phyloP scores from a whole-genome alignment of 2,329 filamentous ascomycete genomes.

The Verticillium nonalfalfae region DNA sequence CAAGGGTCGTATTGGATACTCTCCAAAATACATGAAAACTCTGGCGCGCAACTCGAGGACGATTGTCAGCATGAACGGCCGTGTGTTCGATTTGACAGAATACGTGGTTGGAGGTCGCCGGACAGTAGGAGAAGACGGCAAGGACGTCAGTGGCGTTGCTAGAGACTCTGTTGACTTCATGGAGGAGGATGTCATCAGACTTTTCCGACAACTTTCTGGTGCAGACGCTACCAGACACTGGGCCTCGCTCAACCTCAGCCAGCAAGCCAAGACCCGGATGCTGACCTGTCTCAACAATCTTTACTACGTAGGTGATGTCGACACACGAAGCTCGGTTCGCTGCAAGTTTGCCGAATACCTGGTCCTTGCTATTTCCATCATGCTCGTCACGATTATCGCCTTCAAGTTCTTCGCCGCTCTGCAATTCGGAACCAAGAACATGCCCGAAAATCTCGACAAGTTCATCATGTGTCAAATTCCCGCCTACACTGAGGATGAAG shows the following conservation, averaged over 20 bases:
- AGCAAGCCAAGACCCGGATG: constrained; percentile 59
- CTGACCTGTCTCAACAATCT: constrained; percentile 82
- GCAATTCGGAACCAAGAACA: constrained; percentile 85
- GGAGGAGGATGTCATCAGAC: constrained; percentile 62
- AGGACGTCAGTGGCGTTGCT: constrained; percentile 42
- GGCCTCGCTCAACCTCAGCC: constrained; percentile 59
- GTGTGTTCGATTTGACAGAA: constrained; percentile 83
- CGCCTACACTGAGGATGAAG: constrained; percentile 97
- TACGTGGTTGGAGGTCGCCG: constrained; percentile 73
- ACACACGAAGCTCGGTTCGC: constrained; percentile 78
- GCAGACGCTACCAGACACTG: constrained; percentile 79
- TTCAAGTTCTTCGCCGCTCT: constrained; percentile 98
- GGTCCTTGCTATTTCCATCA: constrained; percentile 73
- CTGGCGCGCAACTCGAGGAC: constrained; percentile 55
- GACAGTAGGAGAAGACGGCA: constrained; percentile 49
- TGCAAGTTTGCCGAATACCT: constrained; percentile 90
- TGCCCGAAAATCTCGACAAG: constrained; percentile 95
- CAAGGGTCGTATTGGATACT: constrained; percentile 84
- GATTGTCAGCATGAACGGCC: constrained; percentile 71
- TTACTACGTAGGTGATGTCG: constrained; percentile 87
- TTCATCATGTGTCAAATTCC: constrained; percentile 98
- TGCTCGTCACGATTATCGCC: constrained; percentile 74
- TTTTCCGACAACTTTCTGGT: constrained; percentile 74
- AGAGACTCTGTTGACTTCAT: constrained; percentile 74
- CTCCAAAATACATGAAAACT: constrained; percentile 66